Evolutionary conservation across 129 eudicot species (phyloP).

Genomic region (Flaveria robusta): DNA sequence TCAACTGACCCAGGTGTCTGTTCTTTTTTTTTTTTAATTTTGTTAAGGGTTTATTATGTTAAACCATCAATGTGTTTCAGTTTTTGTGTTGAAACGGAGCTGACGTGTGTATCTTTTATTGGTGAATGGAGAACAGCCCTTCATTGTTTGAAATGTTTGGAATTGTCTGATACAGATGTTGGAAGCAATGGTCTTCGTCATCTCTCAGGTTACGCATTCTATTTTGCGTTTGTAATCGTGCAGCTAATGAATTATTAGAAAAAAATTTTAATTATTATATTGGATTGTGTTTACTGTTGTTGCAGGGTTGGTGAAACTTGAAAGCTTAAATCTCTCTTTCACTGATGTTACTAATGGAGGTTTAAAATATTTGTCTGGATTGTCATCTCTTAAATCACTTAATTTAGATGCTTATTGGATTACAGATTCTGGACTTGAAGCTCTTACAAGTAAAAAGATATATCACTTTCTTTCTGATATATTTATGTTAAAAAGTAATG

Average conservation of each 20-base stretch:
- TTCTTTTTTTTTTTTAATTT: neutral
- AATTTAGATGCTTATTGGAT: constrained; percentile 85
- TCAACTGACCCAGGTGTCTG: neutral
- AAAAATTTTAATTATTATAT: neutral
- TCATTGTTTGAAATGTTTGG: constrained; percentile 64
- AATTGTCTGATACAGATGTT: constrained; percentile 89
- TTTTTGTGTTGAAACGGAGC: neutral
- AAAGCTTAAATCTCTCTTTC: constrained; percentile 88
- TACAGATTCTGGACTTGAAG: constrained; percentile 86
- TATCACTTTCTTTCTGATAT: neutral
- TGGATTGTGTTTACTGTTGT: neutral
- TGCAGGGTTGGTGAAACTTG: constrained; percentile 66
- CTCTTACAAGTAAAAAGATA: constrained; percentile 61
- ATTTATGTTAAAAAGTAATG: neutral
- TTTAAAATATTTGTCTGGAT: constrained; percentile 57
- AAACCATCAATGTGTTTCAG: neutral
- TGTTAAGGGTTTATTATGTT: neutral
- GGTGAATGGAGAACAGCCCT: constrained; percentile 47
- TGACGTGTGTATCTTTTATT: neutral
- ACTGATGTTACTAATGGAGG: constrained; percentile 81
- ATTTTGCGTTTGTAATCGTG: neutral
- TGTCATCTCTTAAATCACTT: constrained; percentile 74
- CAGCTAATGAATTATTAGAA: neutral
- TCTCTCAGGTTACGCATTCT: constrained; percentile 60
- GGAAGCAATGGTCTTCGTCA: constrained; percentile 78